Conservation (phyloP, 176 grass and related monocot genomes). For the Pharus latifolius region DNA sequence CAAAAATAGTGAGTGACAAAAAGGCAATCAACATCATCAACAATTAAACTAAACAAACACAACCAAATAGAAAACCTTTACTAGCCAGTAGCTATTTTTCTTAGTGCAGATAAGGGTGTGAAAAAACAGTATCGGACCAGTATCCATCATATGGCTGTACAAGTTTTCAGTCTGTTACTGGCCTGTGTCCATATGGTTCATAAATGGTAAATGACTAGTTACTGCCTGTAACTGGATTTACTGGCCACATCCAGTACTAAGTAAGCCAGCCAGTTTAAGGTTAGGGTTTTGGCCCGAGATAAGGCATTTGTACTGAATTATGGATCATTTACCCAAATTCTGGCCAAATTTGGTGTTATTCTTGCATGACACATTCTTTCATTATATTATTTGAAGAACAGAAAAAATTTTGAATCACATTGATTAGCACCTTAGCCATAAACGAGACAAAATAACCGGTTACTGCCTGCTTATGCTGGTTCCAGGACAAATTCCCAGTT, state of each 20-base stretch:
- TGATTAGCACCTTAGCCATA: too few relatives aligned
- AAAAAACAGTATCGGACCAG: neutral
- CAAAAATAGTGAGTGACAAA: slow-evolving; percentile 57
- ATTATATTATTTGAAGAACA: neutral
- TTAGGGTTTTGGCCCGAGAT: neutral
- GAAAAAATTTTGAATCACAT: too few relatives aligned
- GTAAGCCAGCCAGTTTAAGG: neutral
- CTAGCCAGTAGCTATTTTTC: neutral
- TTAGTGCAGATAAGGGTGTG: neutral
- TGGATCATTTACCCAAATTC: neutral
- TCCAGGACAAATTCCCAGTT: neutral
- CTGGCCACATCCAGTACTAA: too few relatives aligned
- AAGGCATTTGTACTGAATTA: neutral
- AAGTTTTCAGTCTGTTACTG: neutral
- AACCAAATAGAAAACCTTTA: neutral
- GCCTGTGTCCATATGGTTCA: neutral
- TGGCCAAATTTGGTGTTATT: neutral
- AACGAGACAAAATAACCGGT: neutral
- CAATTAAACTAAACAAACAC: slow-evolving; percentile 1
- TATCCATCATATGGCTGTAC: neutral
- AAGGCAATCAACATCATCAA: neutral
- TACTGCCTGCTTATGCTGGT: neutral
- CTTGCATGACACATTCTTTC: neutral
- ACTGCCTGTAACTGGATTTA: too few relatives aligned
- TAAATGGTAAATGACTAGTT: neutral